Base-by-base conservation (phyloP, 108 stramenopile genomes). In the Cyclotella kingstonii region DNA sequence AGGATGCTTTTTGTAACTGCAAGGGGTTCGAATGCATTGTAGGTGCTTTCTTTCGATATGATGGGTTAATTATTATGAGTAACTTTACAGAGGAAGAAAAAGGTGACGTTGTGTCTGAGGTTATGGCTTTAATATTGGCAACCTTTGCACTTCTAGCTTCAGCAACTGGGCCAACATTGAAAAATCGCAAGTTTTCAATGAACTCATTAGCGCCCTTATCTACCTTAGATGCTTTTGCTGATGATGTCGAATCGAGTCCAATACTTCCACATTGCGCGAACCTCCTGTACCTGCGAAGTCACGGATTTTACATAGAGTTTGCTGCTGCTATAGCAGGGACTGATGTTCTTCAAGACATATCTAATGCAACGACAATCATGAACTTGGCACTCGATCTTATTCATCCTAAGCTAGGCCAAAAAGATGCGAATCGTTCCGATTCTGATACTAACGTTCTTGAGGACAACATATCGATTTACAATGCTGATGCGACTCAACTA, bases 231-330 rank as follows among this genome's bases (percentile, higher is more conserved):
- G 41, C 45, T 28, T 53, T 70, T 19, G 43, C 15, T 25, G 69
- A 70, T 28, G 68, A 76, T 17, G 10, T 75, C 6, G 66, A 72
- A 45, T 65, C 63, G 8, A 49, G 81, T 4, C 52, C 69, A 2
- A 55, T 52, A 4, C 70, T 45, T 22, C 68, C 86, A 5, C 54
- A 73, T 12, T 56, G 79, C 4, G 29, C 50, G 5, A 91, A 91
- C 68, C 80, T 86, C 28, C 54, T 73, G 12, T 85, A 79, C 43
- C 64, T 92, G 17, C 73, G 83, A 47, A 69, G 61, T 22, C 71
- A 77, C 26, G 78, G 74, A 23, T 92, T 89, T 63, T 92, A 92
- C 42, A 72, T 85, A n/a, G 85, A 84, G 47, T 70, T 92, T 57
- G 87, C 87, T 7, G 63, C 73, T 59, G 80, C 84, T 14, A 82